These are phyloP conservation scores for Phialemonium atrogriseum DNA, from an alignment of 2,329 filamentous ascomycete species.

Conservation along the genomic window DNA sequence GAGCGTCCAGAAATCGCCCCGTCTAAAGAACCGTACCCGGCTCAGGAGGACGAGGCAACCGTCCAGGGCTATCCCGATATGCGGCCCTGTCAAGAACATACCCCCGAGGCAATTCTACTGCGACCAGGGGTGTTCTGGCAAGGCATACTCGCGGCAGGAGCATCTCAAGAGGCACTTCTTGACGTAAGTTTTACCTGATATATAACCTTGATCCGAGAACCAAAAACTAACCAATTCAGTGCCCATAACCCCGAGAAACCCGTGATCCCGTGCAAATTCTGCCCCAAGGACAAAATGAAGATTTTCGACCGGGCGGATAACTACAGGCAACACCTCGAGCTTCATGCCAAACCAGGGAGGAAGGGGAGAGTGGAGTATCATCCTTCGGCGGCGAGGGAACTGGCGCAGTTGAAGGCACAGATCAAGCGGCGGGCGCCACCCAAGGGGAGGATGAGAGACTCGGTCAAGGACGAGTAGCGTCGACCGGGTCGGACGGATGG, in stretches of 20 bases:
- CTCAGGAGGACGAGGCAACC: background rate
- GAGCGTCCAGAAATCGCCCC: conserved; percentile 16
- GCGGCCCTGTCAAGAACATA: too few relatives aligned
- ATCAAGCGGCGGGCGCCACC: background rate
- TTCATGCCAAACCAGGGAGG: conserved; percentile 1
- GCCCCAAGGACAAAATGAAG: conserved; percentile 2
- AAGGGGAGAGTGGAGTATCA: conserved; percentile 1
- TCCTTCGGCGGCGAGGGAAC: background rate
- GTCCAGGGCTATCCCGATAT: too few relatives aligned
- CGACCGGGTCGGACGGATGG: too few relatives aligned
- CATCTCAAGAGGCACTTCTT: conserved; percentile 47
- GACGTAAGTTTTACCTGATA: conserved; percentile 36
- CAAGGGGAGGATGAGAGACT: too few relatives aligned
- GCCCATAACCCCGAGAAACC: background rate
- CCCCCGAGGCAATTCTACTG: too few relatives aligned
- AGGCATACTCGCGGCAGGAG: conserved; percentile 41
- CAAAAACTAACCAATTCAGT: background rate
- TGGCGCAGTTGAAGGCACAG: conserved; percentile 1
- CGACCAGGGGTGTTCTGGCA: conserved; percentile 8
- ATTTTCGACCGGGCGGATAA: conserved; percentile 2
- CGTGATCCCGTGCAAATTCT: background rate
- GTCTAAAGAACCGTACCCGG: background rate
- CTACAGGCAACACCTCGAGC: conserved; percentile 2
- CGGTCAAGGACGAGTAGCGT: too few relatives aligned
- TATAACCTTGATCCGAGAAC: background rate